Evolutionary conservation across 1,139 yeast species (phyloP).

Genomic region (Yamadazyma membranifaciens): DNA sequence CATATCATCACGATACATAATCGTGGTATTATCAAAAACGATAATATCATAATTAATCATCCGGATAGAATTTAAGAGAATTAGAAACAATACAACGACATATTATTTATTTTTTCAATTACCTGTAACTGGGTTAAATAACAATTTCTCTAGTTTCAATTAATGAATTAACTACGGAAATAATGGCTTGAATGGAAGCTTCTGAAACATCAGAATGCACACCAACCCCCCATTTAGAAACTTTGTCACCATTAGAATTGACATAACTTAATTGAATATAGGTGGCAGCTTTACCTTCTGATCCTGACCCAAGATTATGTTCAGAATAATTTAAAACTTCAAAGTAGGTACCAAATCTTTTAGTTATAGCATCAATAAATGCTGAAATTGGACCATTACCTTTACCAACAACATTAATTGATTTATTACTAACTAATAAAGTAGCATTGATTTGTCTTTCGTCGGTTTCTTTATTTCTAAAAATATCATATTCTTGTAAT

Average conservation of each 20-base stretch:
- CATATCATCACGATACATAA: no score
- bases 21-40: no score
- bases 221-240: slow-evolving; percentile 88
- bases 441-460: slow-evolving; percentile 34
- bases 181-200: slow-evolving; percentile 53
- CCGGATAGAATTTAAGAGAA: no score
- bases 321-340: slow-evolving; percentile 86
- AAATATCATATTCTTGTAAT: slow-evolving; percentile 52
- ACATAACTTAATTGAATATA: slow-evolving; percentile 67
- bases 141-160: slow-evolving; percentile 26
- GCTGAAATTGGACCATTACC: slow-evolving; percentile 98
- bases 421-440: slow-evolving; percentile 47
- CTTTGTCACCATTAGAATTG: slow-evolving; percentile 33
- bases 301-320: slow-evolving; percentile 88
- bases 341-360: slow-evolving; percentile 52
- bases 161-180: slow-evolving; percentile 39
- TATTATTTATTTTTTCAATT: background rate
- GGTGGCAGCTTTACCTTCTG: slow-evolving; percentile 86
- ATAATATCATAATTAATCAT: no score
- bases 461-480: slow-evolving; percentile 24
- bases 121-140: slow-evolving; percentile 10
- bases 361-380: slow-evolving; percentile 72
- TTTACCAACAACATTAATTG: slow-evolving; percentile 54
- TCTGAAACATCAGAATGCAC: slow-evolving; percentile 89
- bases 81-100: background rate